Percentiles rank a stretch among this genome's conserved stretches.
Evolutionary conservation across 73 alveolate species (phyloP).

Genomic region (Stentor coeruleus): DNA sequence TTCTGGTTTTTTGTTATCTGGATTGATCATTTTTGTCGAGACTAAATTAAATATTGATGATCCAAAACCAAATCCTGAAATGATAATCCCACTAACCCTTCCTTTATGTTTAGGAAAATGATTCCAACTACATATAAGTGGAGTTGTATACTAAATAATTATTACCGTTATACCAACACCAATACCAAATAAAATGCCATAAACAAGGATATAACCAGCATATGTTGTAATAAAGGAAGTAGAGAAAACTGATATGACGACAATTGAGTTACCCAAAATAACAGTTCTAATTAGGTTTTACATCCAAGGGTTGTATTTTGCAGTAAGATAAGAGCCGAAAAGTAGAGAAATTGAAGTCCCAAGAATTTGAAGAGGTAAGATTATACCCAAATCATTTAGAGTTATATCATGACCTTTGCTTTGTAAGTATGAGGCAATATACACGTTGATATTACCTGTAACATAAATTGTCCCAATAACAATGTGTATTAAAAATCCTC

Average conservation of each 20-base stretch:
- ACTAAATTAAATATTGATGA: constrained; percentile 37
- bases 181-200: background rate
- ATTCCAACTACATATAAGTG: background rate
- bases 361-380: no score
- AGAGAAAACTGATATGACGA: background rate
- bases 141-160: background rate
- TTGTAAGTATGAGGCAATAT: no score
- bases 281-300: background rate
- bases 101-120: constrained; percentile 14
- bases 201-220: background rate
- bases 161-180: constrained; percentile 4
- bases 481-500: no score
- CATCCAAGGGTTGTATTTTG: background rate
- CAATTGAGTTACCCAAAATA: background rate
- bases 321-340: background rate
- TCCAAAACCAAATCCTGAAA: constrained; percentile 25
- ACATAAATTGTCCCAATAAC: no score
- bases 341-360: no score
- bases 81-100: constrained; percentile 5
- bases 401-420: no score
- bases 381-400: no score
- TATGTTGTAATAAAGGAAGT: background rate
- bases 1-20: constrained; percentile 35
- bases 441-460: no score
- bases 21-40: constrained; percentile 51